Base-by-base conservation (phyloP, 306 rosid genomes). In the Prunus davidiana region DNA sequence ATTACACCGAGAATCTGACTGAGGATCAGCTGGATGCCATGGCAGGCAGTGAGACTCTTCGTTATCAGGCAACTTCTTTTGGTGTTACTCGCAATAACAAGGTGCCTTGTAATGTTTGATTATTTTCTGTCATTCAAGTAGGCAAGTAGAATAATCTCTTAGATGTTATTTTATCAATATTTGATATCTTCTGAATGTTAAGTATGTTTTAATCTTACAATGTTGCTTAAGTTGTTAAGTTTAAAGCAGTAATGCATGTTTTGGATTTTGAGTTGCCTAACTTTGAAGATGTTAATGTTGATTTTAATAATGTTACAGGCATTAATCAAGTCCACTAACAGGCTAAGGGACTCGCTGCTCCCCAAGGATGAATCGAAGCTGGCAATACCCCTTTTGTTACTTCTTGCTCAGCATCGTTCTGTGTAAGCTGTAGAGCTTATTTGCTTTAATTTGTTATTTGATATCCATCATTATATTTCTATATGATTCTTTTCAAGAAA, bases 21-120 rank as follows among this genome's bases (percentile, higher is more conserved):
- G 99, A 90, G 85, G 99, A 92, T 45, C 99, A 95, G 87, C 85
- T 95, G 83, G 99, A 95, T 84, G 87, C 97, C 47, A 95, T 92
- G 97, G 99, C 99, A 12, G 99, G 99, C 79, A 86, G 99, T 81
- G 99, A 92, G 86, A 90, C 99, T 52, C 97, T 95, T 38, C 93
- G 96, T 63, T 93, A 89, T 78, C 97, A 92, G 80, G 93, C 99
- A 64, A 95, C 99, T 58, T 91, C 96, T 66, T 95, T 92, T 78
- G 99, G 99, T 50, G 91, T 88, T 56, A 82, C 97, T 64, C 91
- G 96, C 70, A 93, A 95, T 87, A 95, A 95, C 82, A 95, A 95
- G 99, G 99, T 95, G 79, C 41, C 22, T 46, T 52, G 12, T 27
- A 64, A 74, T 22, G n/a, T 58, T 67, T 8, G 3, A 55, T 14